Conservation (phyloP, 495 filamentous ascomycete species). For the Penicillium ochrochloron region DNA sequence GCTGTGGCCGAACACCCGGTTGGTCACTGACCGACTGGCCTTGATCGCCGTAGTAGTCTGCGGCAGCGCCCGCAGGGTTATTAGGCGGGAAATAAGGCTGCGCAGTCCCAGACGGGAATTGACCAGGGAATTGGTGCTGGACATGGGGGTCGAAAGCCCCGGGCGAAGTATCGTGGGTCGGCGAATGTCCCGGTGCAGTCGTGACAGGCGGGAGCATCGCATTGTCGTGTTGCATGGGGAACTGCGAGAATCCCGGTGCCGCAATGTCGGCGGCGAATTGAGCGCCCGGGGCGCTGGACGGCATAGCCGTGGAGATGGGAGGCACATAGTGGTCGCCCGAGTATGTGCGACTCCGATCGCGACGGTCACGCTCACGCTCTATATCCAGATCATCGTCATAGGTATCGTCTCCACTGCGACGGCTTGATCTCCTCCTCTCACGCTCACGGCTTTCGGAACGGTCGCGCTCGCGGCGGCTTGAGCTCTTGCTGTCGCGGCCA, state of each 20-base stretch:
- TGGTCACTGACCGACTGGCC: conserved; percentile 65
- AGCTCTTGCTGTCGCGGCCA: conserved; percentile 40
- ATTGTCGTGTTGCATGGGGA: conserved; percentile 47
- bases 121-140: conserved; percentile 62
- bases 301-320: conserved; percentile 31
- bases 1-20: conserved; percentile 60
- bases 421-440: conserved; percentile 32
- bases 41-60: conserved; percentile 70
- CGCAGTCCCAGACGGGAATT: conserved; percentile 51
- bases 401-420: conserved; percentile 30
- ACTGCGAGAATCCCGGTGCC: conserved; percentile 50
- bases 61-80: conserved; percentile 61
- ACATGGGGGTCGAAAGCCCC: conserved; percentile 55
- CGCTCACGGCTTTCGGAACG: conserved; percentile 42
- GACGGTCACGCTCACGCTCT: conserved; percentile 33
- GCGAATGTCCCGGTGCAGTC: conserved; percentile 29
- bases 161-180: conserved; percentile 26
- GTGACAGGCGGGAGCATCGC: conserved; percentile 20
- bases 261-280: conserved; percentile 42
- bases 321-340: conserved; percentile 41
- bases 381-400: conserved; percentile 33
- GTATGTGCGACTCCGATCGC: conserved; percentile 38
- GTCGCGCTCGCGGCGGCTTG: conserved; percentile 38
- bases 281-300: conserved; percentile 32
- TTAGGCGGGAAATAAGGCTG: conserved; percentile 55